Evolutionary conservation across 2,329 filamentous ascomycete species (phyloP).

Genomic region (Tolypocladium ophioglossoides): DNA sequence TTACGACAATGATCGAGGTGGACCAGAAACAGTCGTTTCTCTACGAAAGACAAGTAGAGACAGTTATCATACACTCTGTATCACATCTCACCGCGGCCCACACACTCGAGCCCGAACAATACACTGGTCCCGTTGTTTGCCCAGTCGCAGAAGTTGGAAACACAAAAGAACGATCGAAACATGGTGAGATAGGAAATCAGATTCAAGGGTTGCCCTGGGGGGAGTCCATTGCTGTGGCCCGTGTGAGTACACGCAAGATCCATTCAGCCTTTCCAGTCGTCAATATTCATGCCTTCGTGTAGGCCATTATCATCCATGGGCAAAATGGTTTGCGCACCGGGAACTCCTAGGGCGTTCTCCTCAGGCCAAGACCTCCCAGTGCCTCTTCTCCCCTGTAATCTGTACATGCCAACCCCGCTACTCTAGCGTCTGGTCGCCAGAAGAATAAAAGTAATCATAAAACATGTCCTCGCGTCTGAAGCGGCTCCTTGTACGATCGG

Average conservation of each 20-base stretch:
- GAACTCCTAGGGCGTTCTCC: not conserved
- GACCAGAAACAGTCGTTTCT: not conserved
- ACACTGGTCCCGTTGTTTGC: not conserved
- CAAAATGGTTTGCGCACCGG: not conserved
- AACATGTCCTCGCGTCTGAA: not conserved
- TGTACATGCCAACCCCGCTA: not conserved
- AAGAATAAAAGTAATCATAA: not conserved
- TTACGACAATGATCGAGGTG: not conserved
- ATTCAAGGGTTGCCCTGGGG: not conserved
- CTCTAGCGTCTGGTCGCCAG: conserved; percentile 1
- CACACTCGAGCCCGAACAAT: not conserved
- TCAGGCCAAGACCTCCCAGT: not conserved
- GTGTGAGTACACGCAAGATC: not conserved
- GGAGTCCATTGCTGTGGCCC: not conserved
- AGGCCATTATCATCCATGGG: conserved; percentile 7
- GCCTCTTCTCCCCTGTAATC: not conserved
- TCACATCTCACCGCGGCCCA: not conserved
- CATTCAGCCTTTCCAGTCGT: conserved; percentile 4
- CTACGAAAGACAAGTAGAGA: not conserved
- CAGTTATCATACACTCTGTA: not conserved
- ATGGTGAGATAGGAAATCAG: not conserved
- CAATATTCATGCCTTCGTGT: conserved; percentile 7
- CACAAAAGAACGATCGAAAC: not conserved
- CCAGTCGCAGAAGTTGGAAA: not conserved
- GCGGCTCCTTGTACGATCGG: not conserved